These are phyloP conservation scores for Picea abies DNA, from an alignment of 83 land plant species.

Conservation along the genomic window DNA sequence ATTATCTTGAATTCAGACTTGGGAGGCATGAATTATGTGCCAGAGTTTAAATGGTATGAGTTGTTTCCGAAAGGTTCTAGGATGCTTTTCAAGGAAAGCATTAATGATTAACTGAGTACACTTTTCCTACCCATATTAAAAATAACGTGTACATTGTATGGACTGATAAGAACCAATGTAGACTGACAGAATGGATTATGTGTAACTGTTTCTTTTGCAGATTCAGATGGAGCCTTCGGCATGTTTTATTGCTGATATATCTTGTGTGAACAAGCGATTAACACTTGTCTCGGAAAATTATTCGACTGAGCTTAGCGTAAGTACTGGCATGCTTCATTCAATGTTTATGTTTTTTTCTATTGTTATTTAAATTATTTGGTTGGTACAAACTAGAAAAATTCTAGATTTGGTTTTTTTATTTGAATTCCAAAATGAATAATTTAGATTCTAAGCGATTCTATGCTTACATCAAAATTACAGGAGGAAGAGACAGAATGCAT, in stretches of 20 bases:
- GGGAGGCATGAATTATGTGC: too few species aligned
- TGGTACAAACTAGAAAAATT: background rate
- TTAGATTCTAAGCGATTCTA: background rate
- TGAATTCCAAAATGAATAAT: background rate
- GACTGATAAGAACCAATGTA: background rate
- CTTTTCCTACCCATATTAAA: too few species aligned
- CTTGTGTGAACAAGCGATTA: constrained; percentile 43
- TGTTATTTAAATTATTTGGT: background rate
- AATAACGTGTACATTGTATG: background rate
- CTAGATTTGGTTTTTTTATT: background rate
- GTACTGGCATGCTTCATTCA: background rate
- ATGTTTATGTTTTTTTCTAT: background rate
- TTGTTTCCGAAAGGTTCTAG: background rate
- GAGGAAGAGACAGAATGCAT: constrained; percentile 31
- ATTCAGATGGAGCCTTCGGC: constrained; percentile 24
- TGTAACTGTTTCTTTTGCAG: constrained; percentile 21
- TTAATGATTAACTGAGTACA: too few species aligned
- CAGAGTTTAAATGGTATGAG: too few species aligned
- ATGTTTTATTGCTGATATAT: constrained; percentile 43
- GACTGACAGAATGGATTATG: background rate
- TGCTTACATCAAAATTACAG: constrained; percentile 18
- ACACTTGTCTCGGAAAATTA: constrained; percentile 23
- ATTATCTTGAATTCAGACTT: too few species aligned
- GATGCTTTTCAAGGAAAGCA: too few species aligned
- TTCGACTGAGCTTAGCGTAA: constrained; percentile 27